phyloP scores from a whole-genome alignment of 192 early-diverging fungal genomes.

The Hyaloraphidium curvatum region DNA sequence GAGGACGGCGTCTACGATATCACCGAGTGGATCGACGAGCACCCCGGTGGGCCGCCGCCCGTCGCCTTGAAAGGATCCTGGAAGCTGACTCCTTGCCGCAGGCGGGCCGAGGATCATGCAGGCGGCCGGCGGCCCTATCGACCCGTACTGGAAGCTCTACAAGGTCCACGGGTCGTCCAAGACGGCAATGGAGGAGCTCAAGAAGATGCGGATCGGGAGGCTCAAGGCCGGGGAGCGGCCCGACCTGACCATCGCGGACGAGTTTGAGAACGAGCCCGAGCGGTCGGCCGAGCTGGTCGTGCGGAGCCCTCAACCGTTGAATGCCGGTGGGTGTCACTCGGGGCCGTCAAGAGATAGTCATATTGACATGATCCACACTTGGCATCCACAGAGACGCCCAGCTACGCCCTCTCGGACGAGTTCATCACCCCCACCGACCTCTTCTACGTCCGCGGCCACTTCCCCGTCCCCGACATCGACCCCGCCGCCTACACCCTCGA shows the following conservation, averaged over 20 bases:
- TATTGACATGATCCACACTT: not conserved
- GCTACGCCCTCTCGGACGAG: not conserved
- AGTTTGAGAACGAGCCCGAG: not conserved
- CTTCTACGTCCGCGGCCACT: not conserved
- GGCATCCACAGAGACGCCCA: not conserved
- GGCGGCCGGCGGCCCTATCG: conserved; percentile 19
- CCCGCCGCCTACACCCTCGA: not conserved
- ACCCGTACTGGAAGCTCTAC: not conserved
- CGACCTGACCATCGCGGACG: not conserved
- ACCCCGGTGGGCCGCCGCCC: too few relatives aligned
- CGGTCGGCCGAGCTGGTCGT: not conserved
- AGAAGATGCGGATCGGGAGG: not conserved
- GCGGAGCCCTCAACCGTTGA: not conserved
- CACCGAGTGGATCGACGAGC: conserved; percentile 27
- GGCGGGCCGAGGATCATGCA: conserved; percentile 27
- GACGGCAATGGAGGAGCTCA: not conserved
- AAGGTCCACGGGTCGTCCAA: not conserved
- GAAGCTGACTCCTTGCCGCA: too few relatives aligned
- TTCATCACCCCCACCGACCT: not conserved
- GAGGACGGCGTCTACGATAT: conserved; percentile 28
- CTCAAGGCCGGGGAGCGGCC: not conserved
- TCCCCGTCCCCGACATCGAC: not conserved
- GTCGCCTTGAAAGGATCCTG: too few relatives aligned
- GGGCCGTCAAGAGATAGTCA: not conserved
- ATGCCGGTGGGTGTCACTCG: not conserved